phyloP scores from a whole-genome alignment of 176 grass and related monocot species.

The Cenchrus americanus region DNA sequence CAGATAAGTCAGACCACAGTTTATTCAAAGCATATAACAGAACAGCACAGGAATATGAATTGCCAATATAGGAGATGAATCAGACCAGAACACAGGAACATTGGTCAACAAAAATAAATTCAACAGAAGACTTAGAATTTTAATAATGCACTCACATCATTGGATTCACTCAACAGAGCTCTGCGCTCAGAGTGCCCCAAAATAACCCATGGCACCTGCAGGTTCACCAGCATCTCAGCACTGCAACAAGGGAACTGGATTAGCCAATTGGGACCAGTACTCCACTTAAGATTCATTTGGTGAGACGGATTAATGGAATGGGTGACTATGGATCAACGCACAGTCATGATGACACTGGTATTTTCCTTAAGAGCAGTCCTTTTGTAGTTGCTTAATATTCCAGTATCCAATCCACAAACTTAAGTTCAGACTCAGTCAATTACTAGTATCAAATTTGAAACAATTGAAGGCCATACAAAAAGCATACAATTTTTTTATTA shows the following conservation, averaged over 20 bases:
- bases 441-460: background rate
- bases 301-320: background rate
- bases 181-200: constrained; percentile 91
- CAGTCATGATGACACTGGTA: background rate
- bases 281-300: background rate
- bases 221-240: constrained; percentile 79
- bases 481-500: background rate
- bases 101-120: constrained; percentile 1
- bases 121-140: background rate
- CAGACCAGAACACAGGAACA: background rate
- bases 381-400: background rate
- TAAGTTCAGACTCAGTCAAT: background rate
- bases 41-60: background rate
- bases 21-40: background rate
- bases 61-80: background rate
- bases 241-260: constrained; percentile 42
- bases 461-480: background rate
- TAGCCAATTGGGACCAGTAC: background rate
- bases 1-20: background rate
- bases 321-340: background rate
- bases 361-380: background rate
- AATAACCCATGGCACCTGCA: constrained; percentile 86
- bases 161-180: constrained; percentile 75
- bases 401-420: background rate
- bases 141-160: constrained; percentile 48